A percentile compares a stretch with the other conserved stretches of the same genome.
These are phyloP conservation scores for Prillingera fragicola DNA, from an alignment of 1,284 basidiomycete genomes.

Conservation along the genomic window DNA sequence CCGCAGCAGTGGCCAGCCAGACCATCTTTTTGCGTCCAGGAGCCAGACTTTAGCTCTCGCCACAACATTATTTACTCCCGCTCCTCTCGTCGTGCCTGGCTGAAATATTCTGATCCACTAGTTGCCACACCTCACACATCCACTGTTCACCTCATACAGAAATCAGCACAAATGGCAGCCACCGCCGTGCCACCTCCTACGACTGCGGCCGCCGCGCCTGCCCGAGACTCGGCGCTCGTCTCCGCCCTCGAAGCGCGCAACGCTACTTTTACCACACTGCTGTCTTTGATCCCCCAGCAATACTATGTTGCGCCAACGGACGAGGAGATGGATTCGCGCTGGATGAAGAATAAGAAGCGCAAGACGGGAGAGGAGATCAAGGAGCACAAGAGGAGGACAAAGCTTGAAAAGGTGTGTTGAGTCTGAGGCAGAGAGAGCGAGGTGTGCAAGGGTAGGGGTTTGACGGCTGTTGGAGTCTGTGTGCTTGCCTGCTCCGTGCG, in stretches of 20 bases:
- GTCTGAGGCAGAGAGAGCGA: no score
- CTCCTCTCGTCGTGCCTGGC: no score
- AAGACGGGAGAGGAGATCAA: constrained; percentile 76
- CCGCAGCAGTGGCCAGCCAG: no score
- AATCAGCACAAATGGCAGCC: constrained; percentile 6
- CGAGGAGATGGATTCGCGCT: constrained; percentile 67
- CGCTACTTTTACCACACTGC: constrained; percentile 68
- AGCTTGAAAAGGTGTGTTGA: constrained; percentile 66
- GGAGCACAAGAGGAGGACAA: constrained; percentile 77
- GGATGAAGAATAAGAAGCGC: constrained; percentile 84
- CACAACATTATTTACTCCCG: no score
- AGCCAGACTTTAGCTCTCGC: no score
- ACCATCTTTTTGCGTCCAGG: no score
- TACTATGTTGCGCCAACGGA: constrained; percentile 72
- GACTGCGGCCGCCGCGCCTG: background rate
- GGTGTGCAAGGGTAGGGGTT: no score
- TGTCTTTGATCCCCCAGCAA: constrained; percentile 77
- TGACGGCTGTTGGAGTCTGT: background rate
- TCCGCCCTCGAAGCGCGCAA: constrained; percentile 74
- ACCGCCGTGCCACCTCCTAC: no score
- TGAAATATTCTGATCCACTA: no score
- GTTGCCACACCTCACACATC: no score
- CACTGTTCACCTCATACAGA: background rate
- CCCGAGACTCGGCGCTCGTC: constrained; percentile 13
- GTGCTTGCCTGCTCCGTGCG: background rate